Conservation (phyloP, 768 basidiomycete species). For the Kwoniella dejecticola region DNA sequence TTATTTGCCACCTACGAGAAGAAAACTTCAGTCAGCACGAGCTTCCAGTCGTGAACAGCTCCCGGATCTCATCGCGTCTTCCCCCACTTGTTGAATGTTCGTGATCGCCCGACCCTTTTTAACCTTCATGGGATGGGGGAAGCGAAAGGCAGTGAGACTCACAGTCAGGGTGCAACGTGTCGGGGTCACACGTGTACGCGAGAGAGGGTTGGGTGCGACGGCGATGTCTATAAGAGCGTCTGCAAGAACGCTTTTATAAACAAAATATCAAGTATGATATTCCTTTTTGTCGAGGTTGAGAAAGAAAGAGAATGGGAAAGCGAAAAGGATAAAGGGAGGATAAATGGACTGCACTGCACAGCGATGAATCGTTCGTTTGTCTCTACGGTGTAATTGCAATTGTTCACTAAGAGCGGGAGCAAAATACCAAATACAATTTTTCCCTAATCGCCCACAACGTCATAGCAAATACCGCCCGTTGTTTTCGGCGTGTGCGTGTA, state of each 20-base stretch:
- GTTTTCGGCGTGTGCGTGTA: no score
- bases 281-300: constrained; percentile 17
- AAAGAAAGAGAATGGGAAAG: constrained; percentile 1
- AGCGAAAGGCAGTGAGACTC: constrained; percentile 9
- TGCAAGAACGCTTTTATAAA: constrained; percentile 10
- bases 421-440: no score
- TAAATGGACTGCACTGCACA: no score
- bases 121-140: no score
- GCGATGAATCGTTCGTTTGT: no score
- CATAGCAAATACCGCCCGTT: no score
- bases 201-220: constrained; percentile 46
- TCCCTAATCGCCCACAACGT: no score
- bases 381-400: no score
- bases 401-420: no score
- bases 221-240: constrained; percentile 19
- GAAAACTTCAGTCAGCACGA: background rate
- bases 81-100: background rate
- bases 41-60: background rate
- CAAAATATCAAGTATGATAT: constrained; percentile 13
- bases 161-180: constrained; percentile 44
- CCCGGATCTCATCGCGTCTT: background rate
- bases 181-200: constrained; percentile 37
- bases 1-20: constrained; percentile 16
- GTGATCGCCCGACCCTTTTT: no score
- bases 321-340: background rate